Evolutionary conservation across 306 rosid genomes (phyloP), one percentile per base, ranked within the genome.

Genomic region (Quercus dentata): DNA sequence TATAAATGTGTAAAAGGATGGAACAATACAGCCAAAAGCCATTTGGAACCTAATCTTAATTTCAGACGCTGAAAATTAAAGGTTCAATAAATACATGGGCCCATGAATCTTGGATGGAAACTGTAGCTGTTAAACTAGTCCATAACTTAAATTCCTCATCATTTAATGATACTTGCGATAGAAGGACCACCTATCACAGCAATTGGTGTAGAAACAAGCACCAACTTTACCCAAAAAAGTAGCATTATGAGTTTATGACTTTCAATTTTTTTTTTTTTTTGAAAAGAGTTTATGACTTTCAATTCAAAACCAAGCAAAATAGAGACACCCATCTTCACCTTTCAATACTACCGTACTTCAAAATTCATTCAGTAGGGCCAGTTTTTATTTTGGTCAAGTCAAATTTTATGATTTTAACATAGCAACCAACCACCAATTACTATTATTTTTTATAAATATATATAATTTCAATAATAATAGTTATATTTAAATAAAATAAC

Each of bases 271-370:
- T n/a, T n/a, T n/a, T n/a, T n/a, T n/a, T n/a, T n/a, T n/a, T n/a
- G n/a, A n/a, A n/a, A n/a, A n/a, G 71, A 11, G 12, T 73, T 18
- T 11, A 23, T 19, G 71, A 11, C 27, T 73, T 69, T 54, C 51
- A 70, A 77, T 55, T 55, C 69, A 78, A 52, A 69, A 18, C 59
- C 8, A 44, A 56, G 52, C 6, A 76, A 67, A 46, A 75, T 59
- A 19, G 30, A 69, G 49, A 30, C 23, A 49, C 74, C 62, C 74
- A 31, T 46, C 44, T 21, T 51, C 23, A 54, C 19, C 49, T 25
- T 62, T 25, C 69, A 27, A 76, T 12, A 51, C 5, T 33, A 20
- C 44, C 73, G 3, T 3, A 55, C 54, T 31, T 68, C 74, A 19
- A 19, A 30, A 27, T 28, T 35, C 69, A 27, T 27, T 17, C 69